Evolutionary conservation across 805 yeast genomes (phyloP).

Genomic region (Cyberlindnera misumaiensis): DNA sequence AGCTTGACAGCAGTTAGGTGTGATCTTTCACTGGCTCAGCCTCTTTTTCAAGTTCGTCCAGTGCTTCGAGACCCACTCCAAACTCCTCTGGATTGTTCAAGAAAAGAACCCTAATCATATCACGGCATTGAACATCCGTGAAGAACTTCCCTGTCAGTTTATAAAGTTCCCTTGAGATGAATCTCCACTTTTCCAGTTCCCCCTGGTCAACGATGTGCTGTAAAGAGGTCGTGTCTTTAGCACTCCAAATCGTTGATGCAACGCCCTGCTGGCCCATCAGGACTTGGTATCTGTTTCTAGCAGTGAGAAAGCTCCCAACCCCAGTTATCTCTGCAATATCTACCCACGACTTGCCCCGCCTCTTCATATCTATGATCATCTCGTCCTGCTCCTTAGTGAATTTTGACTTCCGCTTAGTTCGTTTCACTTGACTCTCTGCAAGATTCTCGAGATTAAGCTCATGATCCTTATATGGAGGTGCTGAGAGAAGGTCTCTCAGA

Average conservation of each 20-base stretch:
- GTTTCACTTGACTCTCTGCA: conserved; percentile 36
- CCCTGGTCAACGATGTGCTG: conserved; percentile 57
- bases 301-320: conserved; percentile 64
- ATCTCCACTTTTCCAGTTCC: conserved; percentile 64
- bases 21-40: too few species aligned
- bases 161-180: conserved; percentile 53
- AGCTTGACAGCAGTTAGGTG: too few species aligned
- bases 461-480: conserved; percentile 16
- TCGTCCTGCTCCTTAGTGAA: conserved; percentile 64
- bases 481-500: conserved; percentile 9
- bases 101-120: conserved; percentile 45
- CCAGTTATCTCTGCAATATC: conserved; percentile 62
- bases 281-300: conserved; percentile 73
- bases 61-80: conserved; percentile 44
- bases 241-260: conserved; percentile 56
- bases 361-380: conserved; percentile 53
- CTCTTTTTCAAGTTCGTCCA: conserved; percentile 10
- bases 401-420: conserved; percentile 59
- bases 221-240: conserved; percentile 45
- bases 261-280: conserved; percentile 81
- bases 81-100: conserved; percentile 48
- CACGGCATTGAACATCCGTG: conserved; percentile 49
- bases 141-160: conserved; percentile 43
- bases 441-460: conserved; percentile 37
- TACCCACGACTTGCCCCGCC: conserved; percentile 61